Percentiles rank a stretch among this genome's conserved stretches.
Conservation (phyloP, 805 yeast genomes). For the Yamadazyma akitaensis region DNA sequence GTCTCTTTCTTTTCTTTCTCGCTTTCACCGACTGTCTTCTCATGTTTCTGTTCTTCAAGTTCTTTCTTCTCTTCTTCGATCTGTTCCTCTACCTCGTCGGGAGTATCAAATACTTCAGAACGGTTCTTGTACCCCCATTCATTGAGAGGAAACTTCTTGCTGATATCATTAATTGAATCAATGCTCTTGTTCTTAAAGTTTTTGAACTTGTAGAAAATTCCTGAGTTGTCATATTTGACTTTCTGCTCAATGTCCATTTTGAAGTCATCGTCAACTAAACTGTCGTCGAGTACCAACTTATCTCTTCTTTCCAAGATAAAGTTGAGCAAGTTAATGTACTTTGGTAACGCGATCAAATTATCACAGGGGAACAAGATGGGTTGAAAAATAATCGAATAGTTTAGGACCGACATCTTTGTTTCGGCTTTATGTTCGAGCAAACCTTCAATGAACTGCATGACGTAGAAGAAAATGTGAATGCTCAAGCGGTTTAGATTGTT, state of each 20-base stretch:
- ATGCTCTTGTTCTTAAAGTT: conserved; percentile 15
- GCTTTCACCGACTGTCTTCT: background rate
- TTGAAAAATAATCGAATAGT: conserved; percentile 30
- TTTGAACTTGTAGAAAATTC: conserved; percentile 12
- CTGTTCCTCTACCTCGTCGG: background rate
- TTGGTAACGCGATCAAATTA: conserved; percentile 15
- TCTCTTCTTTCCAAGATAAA: conserved; percentile 17
- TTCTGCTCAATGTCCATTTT: background rate
- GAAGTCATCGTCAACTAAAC: conserved; percentile 2
- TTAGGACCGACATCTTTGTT: conserved; percentile 28
- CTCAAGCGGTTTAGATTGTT: background rate
- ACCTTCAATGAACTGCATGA: conserved; percentile 14
- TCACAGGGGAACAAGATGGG: conserved; percentile 24
- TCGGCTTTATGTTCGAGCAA: conserved; percentile 16
- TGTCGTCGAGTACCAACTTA: background rate
- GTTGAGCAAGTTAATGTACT: conserved; percentile 17
- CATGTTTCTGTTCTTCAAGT: background rate
- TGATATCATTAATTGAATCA: conserved; percentile 14
- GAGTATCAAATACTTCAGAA: conserved; percentile 1
- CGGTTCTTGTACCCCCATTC: conserved; percentile 6
- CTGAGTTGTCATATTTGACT: background rate
- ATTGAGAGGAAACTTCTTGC: conserved; percentile 3
- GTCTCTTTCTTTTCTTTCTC: background rate
- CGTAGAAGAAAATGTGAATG: conserved; percentile 10
- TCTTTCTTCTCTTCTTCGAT: background rate